Evolutionary conservation across 2,329 filamentous ascomycete species (phyloP).

Genomic region (Diaporthe aspalathi): DNA sequence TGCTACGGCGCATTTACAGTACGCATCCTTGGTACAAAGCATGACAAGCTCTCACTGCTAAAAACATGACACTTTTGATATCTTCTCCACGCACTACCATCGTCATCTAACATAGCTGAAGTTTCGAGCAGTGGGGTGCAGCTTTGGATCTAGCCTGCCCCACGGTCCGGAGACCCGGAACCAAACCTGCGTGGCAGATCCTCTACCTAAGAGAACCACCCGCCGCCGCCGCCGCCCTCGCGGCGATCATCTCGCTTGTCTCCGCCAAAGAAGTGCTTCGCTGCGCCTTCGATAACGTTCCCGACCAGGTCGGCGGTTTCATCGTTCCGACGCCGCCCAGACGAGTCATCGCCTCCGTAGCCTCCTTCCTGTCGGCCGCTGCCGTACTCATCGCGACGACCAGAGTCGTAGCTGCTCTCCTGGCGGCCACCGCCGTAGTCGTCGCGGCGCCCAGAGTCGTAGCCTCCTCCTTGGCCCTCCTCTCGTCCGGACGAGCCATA

Average conservation of each 20-base stretch:
- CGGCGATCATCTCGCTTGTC: conserved; percentile 31
- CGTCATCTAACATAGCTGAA: neutral
- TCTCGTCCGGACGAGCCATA: conserved; percentile 26
- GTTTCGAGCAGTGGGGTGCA: neutral
- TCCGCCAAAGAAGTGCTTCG: conserved; percentile 30
- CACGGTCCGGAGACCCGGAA: conserved; percentile 3
- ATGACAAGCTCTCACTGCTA: neutral
- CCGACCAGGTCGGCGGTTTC: conserved; percentile 35
- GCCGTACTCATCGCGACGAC: conserved; percentile 7
- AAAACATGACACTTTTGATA: conserved; percentile 11
- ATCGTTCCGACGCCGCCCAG: conserved; percentile 36
- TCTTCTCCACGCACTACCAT: neutral
- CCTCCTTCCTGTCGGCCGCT: conserved; percentile 20
- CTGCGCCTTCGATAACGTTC: conserved; percentile 15
- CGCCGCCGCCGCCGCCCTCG: conserved; percentile 37
- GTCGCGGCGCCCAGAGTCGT: conserved; percentile 5
- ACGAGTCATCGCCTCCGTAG: conserved; percentile 23
- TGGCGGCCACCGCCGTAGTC: conserved; percentile 35
- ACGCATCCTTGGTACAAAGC: neutral
- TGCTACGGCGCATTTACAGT: too few species aligned
- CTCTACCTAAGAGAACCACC: conserved; percentile 37
- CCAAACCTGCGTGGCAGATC: conserved; percentile 10
- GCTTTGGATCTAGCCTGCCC: neutral
- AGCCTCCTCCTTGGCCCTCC: conserved; percentile 36
- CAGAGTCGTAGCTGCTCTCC: conserved; percentile 8